Evolutionary conservation across 148 eudicot genomes (phyloP).

Genomic region (Heliamphora exappendiculata): DNA sequence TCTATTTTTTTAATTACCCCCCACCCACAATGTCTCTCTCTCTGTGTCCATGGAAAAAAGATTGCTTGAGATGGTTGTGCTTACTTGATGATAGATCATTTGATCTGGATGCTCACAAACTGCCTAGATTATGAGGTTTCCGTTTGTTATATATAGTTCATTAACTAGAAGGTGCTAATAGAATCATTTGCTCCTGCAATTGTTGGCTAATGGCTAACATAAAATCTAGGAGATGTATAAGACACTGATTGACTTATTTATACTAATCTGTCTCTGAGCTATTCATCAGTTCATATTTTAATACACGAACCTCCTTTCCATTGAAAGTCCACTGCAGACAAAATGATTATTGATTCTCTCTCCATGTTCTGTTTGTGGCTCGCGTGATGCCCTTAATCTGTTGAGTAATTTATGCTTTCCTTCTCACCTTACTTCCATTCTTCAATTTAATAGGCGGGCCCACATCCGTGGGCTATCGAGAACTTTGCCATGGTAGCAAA

Average conservation of each 20-base stretch:
- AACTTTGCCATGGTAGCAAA: conserved; percentile 77
- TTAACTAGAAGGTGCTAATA: background rate
- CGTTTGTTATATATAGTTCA: background rate
- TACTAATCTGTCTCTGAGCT: background rate
- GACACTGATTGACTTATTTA: background rate
- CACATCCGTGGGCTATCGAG: conserved; percentile 88
- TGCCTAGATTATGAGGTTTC: background rate
- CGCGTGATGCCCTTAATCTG: background rate
- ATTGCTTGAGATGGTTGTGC: background rate
- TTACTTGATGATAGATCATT: background rate
- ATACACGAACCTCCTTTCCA: background rate
- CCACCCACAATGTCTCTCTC: background rate
- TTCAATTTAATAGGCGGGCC: conserved; percentile 63
- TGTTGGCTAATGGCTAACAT: conserved; percentile 1
- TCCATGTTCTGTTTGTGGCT: background rate
- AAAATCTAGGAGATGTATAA: background rate
- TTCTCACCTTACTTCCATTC: background rate
- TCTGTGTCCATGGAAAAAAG: background rate
- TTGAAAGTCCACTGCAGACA: background rate
- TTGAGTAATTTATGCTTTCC: background rate
- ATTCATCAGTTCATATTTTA: background rate
- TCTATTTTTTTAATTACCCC: background rate
- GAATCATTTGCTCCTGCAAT: background rate
- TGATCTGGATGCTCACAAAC: background rate
- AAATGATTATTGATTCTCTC: background rate